Conservation (phyloP, 1,284 basidiomycete species). For the Sanghuangporus sanghuang region DNA sequence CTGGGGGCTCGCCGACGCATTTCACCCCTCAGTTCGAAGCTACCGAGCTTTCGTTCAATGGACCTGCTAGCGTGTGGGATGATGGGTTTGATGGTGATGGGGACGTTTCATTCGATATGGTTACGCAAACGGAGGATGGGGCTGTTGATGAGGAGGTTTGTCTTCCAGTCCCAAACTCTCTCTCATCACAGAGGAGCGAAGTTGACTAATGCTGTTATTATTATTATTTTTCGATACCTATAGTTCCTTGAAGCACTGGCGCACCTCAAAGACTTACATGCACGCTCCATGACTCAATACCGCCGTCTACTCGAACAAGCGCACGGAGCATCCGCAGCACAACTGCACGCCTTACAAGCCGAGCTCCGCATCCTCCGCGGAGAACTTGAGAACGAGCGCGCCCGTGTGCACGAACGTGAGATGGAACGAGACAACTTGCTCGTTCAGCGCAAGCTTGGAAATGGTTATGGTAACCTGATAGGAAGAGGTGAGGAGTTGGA, state of each 20-base stretch:
- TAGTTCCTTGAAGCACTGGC: conserved; percentile 58
- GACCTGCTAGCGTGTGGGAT: conserved; percentile 23
- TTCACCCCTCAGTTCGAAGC: conserved; percentile 9
- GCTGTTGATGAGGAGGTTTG: conserved; percentile 64
- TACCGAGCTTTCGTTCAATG: conserved; percentile 10
- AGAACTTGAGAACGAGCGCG: conserved; percentile 36
- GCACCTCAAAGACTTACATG: conserved; percentile 51
- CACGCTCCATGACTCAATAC: conserved; percentile 62
- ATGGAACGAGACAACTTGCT: conserved; percentile 52
- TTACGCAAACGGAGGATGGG: conserved; percentile 62
- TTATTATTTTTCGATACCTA: neutral
- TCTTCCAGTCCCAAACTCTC: conserved; percentile 17
- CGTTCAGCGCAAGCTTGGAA: conserved; percentile 21
- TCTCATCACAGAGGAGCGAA: neutral
- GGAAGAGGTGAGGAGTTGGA: conserved; percentile 29
- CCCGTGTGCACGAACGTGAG: conserved; percentile 47
- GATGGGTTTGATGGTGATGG: conserved; percentile 24
- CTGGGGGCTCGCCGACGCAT: conserved; percentile 13
- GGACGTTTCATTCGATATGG: conserved; percentile 54
- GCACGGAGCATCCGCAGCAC: conserved; percentile 68
- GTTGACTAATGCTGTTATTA: neutral
- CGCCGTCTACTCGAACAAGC: conserved; percentile 71
- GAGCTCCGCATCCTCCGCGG: conserved; percentile 55
- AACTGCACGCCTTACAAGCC: conserved; percentile 74
- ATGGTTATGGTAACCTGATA: neutral